Base-by-base conservation (phyloP, 2,329 filamentous ascomycete species). In the Nothopassalora personata region DNA sequence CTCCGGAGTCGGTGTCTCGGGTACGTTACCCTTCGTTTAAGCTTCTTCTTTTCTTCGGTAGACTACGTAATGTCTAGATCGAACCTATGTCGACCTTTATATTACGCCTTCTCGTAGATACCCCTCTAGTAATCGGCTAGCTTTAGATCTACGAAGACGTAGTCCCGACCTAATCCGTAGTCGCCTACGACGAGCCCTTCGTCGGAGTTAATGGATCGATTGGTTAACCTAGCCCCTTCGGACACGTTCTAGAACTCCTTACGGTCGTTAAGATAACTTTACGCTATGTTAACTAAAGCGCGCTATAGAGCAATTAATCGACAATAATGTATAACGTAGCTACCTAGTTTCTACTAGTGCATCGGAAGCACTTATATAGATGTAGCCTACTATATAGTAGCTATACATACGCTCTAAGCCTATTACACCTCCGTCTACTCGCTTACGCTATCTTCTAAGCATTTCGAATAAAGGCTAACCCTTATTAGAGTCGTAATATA, bases 61-160 rank as follows among this genome's bases (percentile, higher is more conserved):
- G 70, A 71, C 77, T 77, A 80, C 47, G 77, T 74, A 50, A 77
- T 73, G 0, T 75, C 70, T 0, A 75, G 77, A 57, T 81, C 78
- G 72, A 77, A 81, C 10, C 76, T 74, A 66, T 80, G 77, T 43
- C 74, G 70, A 11, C 79, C 77, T 67, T 81, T 79, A 66, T 83
- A 76, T 71, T 74, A 61, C 1, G 81, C 80, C 6, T 79, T 78
- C 61, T 85, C 81, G 60, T 85, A 85, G 4, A 83, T 68, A 4
- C 72, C 72, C 1, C 75, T 73, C 78, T 81, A 85, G 64, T 81
- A 77, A n/a, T 80, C 77, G 1, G 81, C 81, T 1, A 81, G 73
- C 2, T 75, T 73, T 2, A 80, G 77, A 53, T 84, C 80, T 0
- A 77, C 73, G 64, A 85, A 85, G 2, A 61, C 62, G 56, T 67